phyloP scores from a whole-genome alignment of 257 asterid species.

The Petrea volubilis region DNA sequence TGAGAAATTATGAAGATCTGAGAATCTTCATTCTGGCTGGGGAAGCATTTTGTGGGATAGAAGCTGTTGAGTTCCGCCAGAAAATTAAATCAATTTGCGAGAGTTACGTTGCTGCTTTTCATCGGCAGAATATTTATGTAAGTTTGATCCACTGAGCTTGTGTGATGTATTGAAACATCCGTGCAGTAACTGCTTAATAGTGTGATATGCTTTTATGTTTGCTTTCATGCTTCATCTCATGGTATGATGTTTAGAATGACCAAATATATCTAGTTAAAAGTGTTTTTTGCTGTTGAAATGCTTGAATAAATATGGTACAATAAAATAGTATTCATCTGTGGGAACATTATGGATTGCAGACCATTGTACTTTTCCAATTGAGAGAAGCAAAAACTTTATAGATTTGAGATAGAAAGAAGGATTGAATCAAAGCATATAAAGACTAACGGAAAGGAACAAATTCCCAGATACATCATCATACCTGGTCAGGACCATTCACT shows the following conservation, averaged over 20 bases:
- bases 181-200: constrained; percentile 11
- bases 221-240: constrained; percentile 16
- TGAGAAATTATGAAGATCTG: constrained; percentile 92
- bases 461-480: neutral
- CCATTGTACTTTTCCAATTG: neutral
- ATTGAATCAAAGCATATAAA: neutral
- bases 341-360: neutral
- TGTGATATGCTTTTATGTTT: constrained; percentile 20
- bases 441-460: neutral
- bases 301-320: neutral
- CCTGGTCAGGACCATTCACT: neutral
- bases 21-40: constrained; percentile 84
- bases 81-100: constrained; percentile 87
- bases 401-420: neutral
- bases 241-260: constrained; percentile 5
- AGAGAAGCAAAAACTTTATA: constrained; percentile 10
- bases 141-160: constrained; percentile 38
- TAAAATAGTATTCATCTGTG: neutral
- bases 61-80: constrained; percentile 96
- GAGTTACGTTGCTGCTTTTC: constrained; percentile 85
- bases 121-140: constrained; percentile 95
- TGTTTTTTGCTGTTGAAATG: neutral
- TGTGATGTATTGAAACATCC: constrained; percentile 17
- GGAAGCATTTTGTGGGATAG: constrained; percentile 93
- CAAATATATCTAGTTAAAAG: constrained; percentile 14